A percentile compares a stretch with the other conserved stretches of the same genome.
These are phyloP conservation scores for Ceratobasidium theobromae DNA, from an alignment of 1,284 basidiomycete genomes.

Conservation along the genomic window DNA sequence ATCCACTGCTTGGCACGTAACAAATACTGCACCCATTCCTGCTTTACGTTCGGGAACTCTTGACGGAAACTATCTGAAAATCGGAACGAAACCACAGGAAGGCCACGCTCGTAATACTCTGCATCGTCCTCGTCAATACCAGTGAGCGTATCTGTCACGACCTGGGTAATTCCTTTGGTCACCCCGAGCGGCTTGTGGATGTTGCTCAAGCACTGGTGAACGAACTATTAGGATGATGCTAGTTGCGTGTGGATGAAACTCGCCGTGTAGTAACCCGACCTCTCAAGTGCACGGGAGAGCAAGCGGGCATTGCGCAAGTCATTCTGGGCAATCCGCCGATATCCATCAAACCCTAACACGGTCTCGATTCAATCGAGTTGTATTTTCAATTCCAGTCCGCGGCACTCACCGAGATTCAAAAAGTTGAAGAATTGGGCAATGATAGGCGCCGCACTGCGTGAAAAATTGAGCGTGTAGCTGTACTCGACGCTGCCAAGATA, in stretches of 20 bases:
- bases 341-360: slow-evolving; percentile 53
- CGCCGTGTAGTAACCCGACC: slow-evolving; percentile 67
- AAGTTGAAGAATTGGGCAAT: slow-evolving; percentile 84
- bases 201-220: slow-evolving; percentile 54
- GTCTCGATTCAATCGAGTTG: not conserved
- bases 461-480: slow-evolving; percentile 93
- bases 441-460: slow-evolving; percentile 85
- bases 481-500: slow-evolving; percentile 65
- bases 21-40: slow-evolving; percentile 86
- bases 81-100: slow-evolving; percentile 89
- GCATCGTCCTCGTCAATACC: slow-evolving; percentile 52
- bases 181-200: slow-evolving; percentile 55
- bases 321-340: slow-evolving; percentile 56
- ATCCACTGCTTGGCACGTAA: slow-evolving; percentile 76
- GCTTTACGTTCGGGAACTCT: slow-evolving; percentile 73
- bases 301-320: slow-evolving; percentile 85
- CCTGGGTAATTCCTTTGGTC: slow-evolving; percentile 38
- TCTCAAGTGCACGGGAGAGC: slow-evolving; percentile 83
- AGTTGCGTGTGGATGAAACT: not conserved
- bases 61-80: slow-evolving; percentile 78
- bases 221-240: not conserved
- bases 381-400: slow-evolving; percentile 49
- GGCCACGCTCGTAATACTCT: slow-evolving; percentile 70
- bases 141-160: slow-evolving; percentile 44
- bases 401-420: slow-evolving; percentile 67